Conservation (phyloP, 2,329 filamentous ascomycete genomes). For the Clarireedia paspali region DNA sequence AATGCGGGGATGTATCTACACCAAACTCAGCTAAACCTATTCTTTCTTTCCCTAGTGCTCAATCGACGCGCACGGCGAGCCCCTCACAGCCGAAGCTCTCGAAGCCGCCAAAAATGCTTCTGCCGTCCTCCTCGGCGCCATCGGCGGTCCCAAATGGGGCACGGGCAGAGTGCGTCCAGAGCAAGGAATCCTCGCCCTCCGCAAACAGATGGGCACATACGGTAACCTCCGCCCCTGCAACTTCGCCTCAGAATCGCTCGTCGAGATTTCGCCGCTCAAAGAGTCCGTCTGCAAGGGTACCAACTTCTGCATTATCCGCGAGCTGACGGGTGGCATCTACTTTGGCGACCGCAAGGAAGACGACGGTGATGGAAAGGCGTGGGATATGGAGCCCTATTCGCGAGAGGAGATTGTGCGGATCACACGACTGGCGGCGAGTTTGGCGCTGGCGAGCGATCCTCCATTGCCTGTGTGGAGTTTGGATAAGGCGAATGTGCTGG, state of each 20-base stretch:
- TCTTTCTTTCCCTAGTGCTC: slow-evolving; percentile 54
- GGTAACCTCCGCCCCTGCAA: slow-evolving; percentile 94
- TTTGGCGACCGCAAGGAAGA: slow-evolving; percentile 83
- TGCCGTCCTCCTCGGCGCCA: slow-evolving; percentile 85
- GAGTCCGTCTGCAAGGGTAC: slow-evolving; percentile 76
- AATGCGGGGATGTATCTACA: too few species aligned
- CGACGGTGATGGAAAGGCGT: slow-evolving; percentile 64
- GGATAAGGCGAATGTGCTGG: slow-evolving; percentile 96
- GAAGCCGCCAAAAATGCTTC: slow-evolving; percentile 76
- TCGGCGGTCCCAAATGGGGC: slow-evolving; percentile 96
- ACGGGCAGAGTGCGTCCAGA: slow-evolving; percentile 83
- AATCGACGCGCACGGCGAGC: slow-evolving; percentile 71
- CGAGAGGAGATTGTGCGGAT: slow-evolving; percentile 82
- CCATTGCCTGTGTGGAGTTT: slow-evolving; percentile 75
- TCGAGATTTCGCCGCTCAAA: slow-evolving; percentile 82
- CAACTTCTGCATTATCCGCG: slow-evolving; percentile 87
- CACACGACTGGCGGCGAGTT: slow-evolving; percentile 69
- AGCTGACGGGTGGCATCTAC: slow-evolving; percentile 90
- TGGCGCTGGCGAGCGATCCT: slow-evolving; percentile 70
- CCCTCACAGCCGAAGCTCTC: slow-evolving; percentile 78
- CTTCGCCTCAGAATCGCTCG: slow-evolving; percentile 81
- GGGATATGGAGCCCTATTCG: slow-evolving; percentile 84
- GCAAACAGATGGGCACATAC: slow-evolving; percentile 90
- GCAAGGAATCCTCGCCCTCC: slow-evolving; percentile 81
- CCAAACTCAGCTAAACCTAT: not conserved